Evolutionary conservation across 306 rosid species (phyloP).

Genomic region (Delonix regia): DNA sequence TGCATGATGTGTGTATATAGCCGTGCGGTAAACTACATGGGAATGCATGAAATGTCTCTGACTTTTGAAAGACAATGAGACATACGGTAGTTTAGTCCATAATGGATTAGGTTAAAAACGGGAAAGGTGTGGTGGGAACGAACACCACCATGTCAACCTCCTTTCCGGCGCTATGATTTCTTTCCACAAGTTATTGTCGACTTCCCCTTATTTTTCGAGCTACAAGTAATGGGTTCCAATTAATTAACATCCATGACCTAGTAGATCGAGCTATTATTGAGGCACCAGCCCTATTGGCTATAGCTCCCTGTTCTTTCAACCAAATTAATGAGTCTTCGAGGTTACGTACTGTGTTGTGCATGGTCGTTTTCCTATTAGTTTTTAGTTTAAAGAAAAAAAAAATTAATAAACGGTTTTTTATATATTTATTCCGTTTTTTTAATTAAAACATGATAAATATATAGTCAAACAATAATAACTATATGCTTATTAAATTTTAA

Average conservation of each 20-base stretch:
- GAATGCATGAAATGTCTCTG: not conserved
- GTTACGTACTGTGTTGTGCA: too few species aligned
- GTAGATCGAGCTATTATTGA: too few species aligned
- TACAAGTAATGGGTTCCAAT: not conserved
- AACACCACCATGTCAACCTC: not conserved
- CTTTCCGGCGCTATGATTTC: conserved; percentile 18
- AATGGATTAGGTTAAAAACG: not conserved
- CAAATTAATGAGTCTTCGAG: too few species aligned
- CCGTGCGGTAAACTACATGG: not conserved
- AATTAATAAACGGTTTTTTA: too few species aligned
- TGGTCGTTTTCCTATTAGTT: too few species aligned
- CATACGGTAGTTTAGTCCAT: not conserved
- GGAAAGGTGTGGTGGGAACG: not conserved
- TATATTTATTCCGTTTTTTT: too few species aligned
- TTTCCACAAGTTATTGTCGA: not conserved
- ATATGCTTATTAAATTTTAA: too few species aligned
- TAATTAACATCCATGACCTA: not conserved
- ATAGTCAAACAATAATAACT: too few species aligned
- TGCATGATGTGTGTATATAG: not conserved
- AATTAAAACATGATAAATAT: too few species aligned
- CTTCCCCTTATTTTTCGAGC: not conserved
- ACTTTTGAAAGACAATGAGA: not conserved
- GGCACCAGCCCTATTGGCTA: too few species aligned
- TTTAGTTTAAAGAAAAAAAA: too few species aligned
- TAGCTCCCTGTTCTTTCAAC: too few species aligned